Evolutionary conservation across 352 stramenopile species (phyloP).

Genomic region (Globisporangium megalacanthum): DNA sequence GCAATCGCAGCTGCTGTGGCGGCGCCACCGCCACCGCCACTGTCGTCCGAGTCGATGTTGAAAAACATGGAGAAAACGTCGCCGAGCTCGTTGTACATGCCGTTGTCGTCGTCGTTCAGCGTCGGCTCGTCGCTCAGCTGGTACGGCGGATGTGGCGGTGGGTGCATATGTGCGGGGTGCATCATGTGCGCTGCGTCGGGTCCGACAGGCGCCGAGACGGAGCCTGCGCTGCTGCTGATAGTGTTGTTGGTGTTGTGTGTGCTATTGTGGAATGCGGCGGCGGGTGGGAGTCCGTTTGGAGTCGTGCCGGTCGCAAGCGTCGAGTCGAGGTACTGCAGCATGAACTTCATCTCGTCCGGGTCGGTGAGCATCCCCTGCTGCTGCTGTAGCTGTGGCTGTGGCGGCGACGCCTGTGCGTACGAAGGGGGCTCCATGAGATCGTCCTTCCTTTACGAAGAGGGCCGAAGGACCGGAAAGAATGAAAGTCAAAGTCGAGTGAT

Average conservation of each 20-base stretch:
- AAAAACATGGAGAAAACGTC: conserved; percentile 77
- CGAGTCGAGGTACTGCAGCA: conserved; percentile 62
- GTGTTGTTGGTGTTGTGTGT: conserved; percentile 1
- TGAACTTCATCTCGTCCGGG: conserved; percentile 50
- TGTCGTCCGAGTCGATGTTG: conserved; percentile 45
- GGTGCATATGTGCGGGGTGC: conserved; percentile 17
- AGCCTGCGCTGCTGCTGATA: conserved; percentile 1
- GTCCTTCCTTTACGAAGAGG: no score
- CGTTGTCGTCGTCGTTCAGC: conserved; percentile 38
- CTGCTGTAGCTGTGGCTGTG: neutral
- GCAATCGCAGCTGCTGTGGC: conserved; percentile 1
- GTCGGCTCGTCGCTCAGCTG: conserved; percentile 21
- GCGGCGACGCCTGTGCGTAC: neutral
- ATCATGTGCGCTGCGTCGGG: conserved; percentile 4
- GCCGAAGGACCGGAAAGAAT: neutral
- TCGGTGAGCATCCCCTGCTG: conserved; percentile 3
- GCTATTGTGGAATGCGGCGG: conserved; percentile 2
- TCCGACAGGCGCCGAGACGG: neutral
- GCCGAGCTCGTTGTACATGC: conserved; percentile 61
- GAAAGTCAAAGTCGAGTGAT: no score
- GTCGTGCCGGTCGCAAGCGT: conserved; percentile 41
- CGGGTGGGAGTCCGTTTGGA: conserved; percentile 11
- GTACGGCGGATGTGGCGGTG: conserved; percentile 9
- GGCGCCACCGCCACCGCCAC: neutral
- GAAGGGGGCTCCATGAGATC: neutral